Base-by-base conservation (phyloP, 768 basidiomycete species). In the Russula earlei region DNA sequence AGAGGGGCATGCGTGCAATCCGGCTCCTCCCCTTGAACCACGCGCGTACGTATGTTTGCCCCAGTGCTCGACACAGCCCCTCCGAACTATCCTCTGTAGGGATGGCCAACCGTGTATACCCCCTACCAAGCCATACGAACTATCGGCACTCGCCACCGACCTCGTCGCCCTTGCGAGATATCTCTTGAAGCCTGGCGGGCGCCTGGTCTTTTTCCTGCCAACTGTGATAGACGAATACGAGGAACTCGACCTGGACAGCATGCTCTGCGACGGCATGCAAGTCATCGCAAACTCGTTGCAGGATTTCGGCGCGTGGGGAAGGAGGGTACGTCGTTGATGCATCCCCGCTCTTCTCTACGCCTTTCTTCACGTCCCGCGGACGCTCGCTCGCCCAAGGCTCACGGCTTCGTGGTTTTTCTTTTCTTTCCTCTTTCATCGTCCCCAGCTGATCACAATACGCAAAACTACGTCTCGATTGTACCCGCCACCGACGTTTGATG, bases 161-260 rank as follows among this genome's bases (percentile, higher is more conserved):
- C 82, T 99, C 14, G 81, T 97, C 27, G 66, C 84, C 15, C 77
- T 92, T 42, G 82, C 91, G 2, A 79, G 93, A 49, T 90, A 87
- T 68, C 72, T 96, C 25, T 77, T 99, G 27, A 90, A 83, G 60
- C 90, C 90, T 1, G 77, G 76, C 22, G 96, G 96, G 12, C 75
- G 96, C 38, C 78, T 99, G 15, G 95, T 99, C 4, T 98, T 96
- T 72, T 98, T 97, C 73, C 76, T 98, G 20, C 91, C 91, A 0
- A 94, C 91, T 0, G 87, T 95, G 20, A 90, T 82, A 12, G 93
- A 95, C 45, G 87, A 93, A 40, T 98, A 94, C 65, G 80, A 86
- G 58, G 87, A 89, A 62, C 72, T 96, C 1, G 96, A 99, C 65
- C 74, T 98, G 9, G 77, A 86, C 29, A 70, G 75, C 1, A 79